These are phyloP conservation scores for Oxytropis ochrocephala DNA, from an alignment of 306 rosid genomes.

Conservation along the genomic window DNA sequence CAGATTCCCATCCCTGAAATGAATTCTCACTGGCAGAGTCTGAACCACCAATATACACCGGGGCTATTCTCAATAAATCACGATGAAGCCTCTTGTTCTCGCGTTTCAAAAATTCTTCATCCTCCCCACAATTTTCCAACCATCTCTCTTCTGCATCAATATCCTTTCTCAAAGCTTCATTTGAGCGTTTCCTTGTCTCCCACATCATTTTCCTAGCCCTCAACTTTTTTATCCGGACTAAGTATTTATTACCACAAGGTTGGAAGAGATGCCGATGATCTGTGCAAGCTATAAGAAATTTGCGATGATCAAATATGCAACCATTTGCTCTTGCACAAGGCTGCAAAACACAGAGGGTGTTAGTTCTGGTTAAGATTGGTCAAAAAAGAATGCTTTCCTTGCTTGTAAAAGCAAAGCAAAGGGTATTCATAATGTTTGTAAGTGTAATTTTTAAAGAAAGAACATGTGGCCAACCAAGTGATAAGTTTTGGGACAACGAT, in stretches of 20 bases:
- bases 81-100: conserved; percentile 98
- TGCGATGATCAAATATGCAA: conserved; percentile 94
- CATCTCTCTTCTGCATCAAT: conserved; percentile 93
- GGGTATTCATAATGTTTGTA: neutral
- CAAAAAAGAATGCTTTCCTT: neutral
- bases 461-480: conserved; percentile 71
- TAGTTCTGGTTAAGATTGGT: conserved; percentile 13
- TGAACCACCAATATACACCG: conserved; percentile 87
- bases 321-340: conserved; percentile 96
- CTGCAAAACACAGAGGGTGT: conserved; percentile 42
- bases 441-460: conserved; percentile 13
- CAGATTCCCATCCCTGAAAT: conserved; percentile 98
- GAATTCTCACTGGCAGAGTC: conserved; percentile 48
- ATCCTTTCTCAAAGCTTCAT: conserved; percentile 76
- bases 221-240: conserved; percentile 62
- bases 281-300: conserved; percentile 97
- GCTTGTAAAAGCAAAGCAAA: conserved; percentile 13
- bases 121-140: conserved; percentile 98
- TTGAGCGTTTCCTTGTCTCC: conserved; percentile 74
- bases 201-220: conserved; percentile 82
- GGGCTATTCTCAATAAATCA: conserved; percentile 91
- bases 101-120: conserved; percentile 97
- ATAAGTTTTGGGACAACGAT: conserved; percentile 92
- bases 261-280: conserved; percentile 89
- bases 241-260: conserved; percentile 66